A percentile compares a stretch with the other conserved stretches of the same genome.
Evolutionary conservation across 768 basidiomycete species (phyloP).

Genomic region (Atractiella rhizophila): DNA sequence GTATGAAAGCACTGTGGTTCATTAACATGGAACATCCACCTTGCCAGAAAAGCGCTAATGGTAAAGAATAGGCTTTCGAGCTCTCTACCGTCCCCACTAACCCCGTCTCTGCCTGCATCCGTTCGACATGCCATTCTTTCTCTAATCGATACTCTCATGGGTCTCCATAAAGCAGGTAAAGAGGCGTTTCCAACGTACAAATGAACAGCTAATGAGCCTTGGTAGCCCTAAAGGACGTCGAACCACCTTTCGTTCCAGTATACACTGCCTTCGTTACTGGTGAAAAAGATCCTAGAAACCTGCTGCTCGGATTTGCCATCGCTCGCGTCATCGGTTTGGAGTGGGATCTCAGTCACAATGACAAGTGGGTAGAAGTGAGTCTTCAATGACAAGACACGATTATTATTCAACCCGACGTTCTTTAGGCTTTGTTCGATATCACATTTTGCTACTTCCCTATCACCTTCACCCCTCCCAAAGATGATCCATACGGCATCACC

Average conservation of each 20-base stretch:
- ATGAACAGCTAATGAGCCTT: no score
- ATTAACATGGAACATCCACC: no score
- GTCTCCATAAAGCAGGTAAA: no score
- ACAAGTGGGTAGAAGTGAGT: conserved; percentile 39
- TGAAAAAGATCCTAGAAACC: conserved; percentile 90
- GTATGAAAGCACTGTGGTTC: no score
- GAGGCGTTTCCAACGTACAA: no score
- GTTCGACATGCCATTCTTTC: no score
- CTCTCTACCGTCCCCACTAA: no score
- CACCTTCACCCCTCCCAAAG: conserved; percentile 74
- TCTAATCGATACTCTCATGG: no score
- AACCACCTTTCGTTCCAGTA: conserved; percentile 41
- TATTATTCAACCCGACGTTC: neutral
- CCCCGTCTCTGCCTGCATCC: no score
- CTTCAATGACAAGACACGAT: neutral
- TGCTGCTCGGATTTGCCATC: conserved; percentile 69
- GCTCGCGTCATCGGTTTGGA: conserved; percentile 63
- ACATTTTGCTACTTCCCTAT: conserved; percentile 98
- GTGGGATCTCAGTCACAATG: conserved; percentile 45
- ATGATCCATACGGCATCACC: conserved; percentile 79
- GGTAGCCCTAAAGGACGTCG: conserved; percentile 51
- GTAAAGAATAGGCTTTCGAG: no score
- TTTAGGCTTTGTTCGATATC: conserved; percentile 69
- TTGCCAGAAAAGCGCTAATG: no score
- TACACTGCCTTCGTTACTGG: conserved; percentile 69